Base-by-base conservation (phyloP, 371 early-diverging fungal species). In the Coemansia sp. region DNA sequence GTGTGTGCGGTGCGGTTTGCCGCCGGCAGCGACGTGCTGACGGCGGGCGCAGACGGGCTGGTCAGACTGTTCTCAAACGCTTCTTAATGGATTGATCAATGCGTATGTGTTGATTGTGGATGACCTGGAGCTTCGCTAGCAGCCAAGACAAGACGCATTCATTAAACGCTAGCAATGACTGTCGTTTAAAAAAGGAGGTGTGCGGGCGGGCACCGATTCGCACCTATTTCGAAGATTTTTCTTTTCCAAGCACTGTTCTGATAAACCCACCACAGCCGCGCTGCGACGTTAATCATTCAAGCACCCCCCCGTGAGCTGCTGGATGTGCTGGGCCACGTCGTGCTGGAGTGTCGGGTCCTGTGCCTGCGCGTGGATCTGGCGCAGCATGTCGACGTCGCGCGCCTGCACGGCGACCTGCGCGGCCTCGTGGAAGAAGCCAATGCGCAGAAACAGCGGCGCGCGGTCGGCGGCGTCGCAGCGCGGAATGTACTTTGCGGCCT, bases 401-500 rank as follows among this genome's bases (percentile, higher is more conserved):
- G 84, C 80, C 12, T 79, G 42, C 35, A 82, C 84, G 2, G 92
- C 92, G 35, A 90, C 89, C 66, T 87, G 84, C 4, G 85, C 92
- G 10, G 93, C 93, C 61, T 91, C 90, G 55, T 85, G 83, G 68
- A 83, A 90, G 2, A 87, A 87, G 6, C 89, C 86, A 59, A 92
- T 90, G 63, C 88, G 85, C 57, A 92, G 66, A 66, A 86, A 92
- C 34, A 92, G 72, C 55, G 80, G 80, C 1, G 94, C 88, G 6
- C 90, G 79, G 1, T 84, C 80, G 5, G 79, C 75, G 1, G 85
- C 79, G 55, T 92, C 91, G 64, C 93, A 92, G 48, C 83, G 82
- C 5, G 86, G 72, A 43, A 92, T 90, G 65, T 92, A 93, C 68
- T 87, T 87, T 45, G 85, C 81, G 0, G 93, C 92, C 72, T 93